These are phyloP conservation scores for Achaetomiella virescens DNA, from an alignment of 495 filamentous ascomycete species.

Conservation along the genomic window DNA sequence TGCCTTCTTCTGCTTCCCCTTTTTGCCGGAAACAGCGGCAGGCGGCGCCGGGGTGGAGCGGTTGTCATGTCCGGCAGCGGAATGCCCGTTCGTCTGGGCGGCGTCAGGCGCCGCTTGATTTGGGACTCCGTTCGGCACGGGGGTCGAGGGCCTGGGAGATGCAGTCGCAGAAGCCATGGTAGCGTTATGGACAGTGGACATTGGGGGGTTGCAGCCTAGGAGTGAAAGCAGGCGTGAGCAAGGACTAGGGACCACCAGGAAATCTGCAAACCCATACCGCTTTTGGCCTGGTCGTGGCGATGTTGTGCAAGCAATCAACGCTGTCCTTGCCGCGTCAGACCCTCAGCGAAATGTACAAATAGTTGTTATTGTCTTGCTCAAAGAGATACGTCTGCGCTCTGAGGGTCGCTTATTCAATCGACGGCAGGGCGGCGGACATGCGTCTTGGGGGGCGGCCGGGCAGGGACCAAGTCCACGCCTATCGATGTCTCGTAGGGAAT, in stretches of 20 bases:
- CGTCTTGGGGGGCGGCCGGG: not conserved
- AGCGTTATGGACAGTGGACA: slow-evolving; percentile 23
- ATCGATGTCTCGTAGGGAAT: not conserved
- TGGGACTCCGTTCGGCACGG: slow-evolving; percentile 25
- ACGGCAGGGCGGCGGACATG: not conserved
- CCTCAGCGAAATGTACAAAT: not conserved
- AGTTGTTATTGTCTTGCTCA: not conserved
- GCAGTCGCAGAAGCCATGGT: slow-evolving; percentile 24
- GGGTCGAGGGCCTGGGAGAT: slow-evolving; percentile 23
- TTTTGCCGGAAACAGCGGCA: slow-evolving; percentile 46
- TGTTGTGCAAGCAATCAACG: not conserved
- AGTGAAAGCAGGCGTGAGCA: slow-evolving; percentile 7
- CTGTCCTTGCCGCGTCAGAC: not conserved
- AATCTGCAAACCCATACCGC: not conserved
- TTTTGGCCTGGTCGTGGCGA: not conserved
- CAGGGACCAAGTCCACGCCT: not conserved
- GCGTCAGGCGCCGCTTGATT: slow-evolving; percentile 20
- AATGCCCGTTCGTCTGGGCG: slow-evolving; percentile 31
- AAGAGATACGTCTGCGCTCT: not conserved
- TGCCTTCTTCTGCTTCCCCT: slow-evolving; percentile 62
- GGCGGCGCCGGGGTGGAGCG: slow-evolving; percentile 39
- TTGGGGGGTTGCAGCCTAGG: slow-evolving; percentile 5
- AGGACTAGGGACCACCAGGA: not conserved
- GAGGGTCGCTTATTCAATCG: not conserved
- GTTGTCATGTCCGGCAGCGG: slow-evolving; percentile 32